Evolutionary conservation across 768 basidiomycete genomes (phyloP).

Genomic region (Boletus tomentosulus): DNA sequence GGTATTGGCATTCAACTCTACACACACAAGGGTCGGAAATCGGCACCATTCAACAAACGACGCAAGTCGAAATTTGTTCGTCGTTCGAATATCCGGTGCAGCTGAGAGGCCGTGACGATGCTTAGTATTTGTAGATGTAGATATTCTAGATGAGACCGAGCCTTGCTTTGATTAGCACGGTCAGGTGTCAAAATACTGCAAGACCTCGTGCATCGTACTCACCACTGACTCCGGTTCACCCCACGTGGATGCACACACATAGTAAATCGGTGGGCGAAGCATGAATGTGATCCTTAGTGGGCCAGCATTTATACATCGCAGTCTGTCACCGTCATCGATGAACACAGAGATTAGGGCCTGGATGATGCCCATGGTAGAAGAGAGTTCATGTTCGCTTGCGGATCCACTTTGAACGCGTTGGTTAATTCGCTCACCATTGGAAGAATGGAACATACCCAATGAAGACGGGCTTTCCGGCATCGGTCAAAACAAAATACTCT

Average conservation of each 20-base stretch:
- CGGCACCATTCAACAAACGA: constrained; percentile 60
- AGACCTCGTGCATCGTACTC: constrained; percentile 31
- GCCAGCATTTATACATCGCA: constrained; percentile 81
- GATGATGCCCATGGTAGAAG: constrained; percentile 85
- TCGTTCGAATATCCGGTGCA: constrained; percentile 81
- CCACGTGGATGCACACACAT: constrained; percentile 88
- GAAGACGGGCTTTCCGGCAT: constrained; percentile 98
- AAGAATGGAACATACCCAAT: constrained; percentile 51
- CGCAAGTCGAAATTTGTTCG: constrained; percentile 90
- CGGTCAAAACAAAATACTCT: constrained; percentile 89
- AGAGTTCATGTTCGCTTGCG: constrained; percentile 55
- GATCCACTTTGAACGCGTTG: constrained; percentile 38
- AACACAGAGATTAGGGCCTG: constrained; percentile 96
- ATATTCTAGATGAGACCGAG: constrained; percentile 90
- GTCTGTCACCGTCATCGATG: constrained; percentile 84
- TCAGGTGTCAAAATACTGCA: constrained; percentile 8
- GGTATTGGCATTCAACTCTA: neutral
- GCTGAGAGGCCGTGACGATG: constrained; percentile 80
- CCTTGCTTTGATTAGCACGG: constrained; percentile 65
- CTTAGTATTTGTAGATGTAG: constrained; percentile 91
- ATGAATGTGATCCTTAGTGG: constrained; percentile 81
- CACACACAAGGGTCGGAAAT: neutral
- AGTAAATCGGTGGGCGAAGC: constrained; percentile 84
- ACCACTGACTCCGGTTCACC: constrained; percentile 96
- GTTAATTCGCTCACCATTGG: constrained; percentile 1